Base-by-base conservation (phyloP, 257 asterid genomes). In the Osmanthus fragrans region DNA sequence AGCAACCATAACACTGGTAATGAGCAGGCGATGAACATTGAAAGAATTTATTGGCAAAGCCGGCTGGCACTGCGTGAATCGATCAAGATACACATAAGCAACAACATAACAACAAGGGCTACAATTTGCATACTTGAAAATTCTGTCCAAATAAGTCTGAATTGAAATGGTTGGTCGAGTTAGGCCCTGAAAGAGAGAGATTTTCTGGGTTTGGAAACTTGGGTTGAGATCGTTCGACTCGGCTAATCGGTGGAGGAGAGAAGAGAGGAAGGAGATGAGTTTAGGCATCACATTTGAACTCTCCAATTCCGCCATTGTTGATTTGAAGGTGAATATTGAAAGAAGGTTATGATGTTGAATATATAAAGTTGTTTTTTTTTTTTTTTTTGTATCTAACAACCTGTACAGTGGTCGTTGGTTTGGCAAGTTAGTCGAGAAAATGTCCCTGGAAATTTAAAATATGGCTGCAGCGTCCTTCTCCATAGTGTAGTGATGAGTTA, bases 1-100 rank as follows among this genome's bases (percentile, higher is more conserved):
- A 42, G 98, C 93, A 60, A 93, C 86, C 99, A 96, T 90, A 85
- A 96, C 97, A 77, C 97, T 90, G 8, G 99, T 90, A 82, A 96
- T 90, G 87, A 96, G 98, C 33, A 96, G 81, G 10, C 99, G 81
- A 71, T 96, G 99, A 29, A 96, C 93, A 71, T 89, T 96, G 92
- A 89, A 88, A 23, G 97, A 88, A 45, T 93, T 89, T 84, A 96
- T 83, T 4, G 93, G 94, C 81, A 96, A 75, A 4, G 92, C 27
- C 0, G 96, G 97, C 13, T 96, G 97, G 7, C 92, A 77, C 79
- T 87, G 96, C 34, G 93, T 87, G 83, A 96, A 93, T 0, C 98
- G 92, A 68, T 90, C 98, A 34, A 96, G 99, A 74, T 96, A 96
- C 34, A 92, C 91, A 73, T 91, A 96, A 7, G 98, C 94, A 7